phyloP scores from a whole-genome alignment of 306 rosid species.

The Purshia tridentata region DNA sequence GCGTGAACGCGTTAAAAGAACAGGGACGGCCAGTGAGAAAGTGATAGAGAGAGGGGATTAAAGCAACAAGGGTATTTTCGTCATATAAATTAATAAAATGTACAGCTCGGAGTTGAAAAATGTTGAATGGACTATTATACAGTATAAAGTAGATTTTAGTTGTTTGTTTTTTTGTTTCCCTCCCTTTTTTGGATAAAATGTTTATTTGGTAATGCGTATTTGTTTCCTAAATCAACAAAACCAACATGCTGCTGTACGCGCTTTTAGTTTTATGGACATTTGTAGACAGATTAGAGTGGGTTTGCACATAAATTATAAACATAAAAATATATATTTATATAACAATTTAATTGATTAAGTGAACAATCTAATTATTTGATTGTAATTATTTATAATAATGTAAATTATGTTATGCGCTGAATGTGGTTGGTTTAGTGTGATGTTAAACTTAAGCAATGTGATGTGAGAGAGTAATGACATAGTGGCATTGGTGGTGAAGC shows the following conservation, averaged over 20 bases:
- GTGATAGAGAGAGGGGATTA: slow-evolving; percentile 5
- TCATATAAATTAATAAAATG: neutral
- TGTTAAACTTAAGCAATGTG: neutral
- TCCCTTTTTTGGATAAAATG: no score
- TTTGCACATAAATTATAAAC: no score
- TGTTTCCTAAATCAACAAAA: neutral
- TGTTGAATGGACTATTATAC: neutral
- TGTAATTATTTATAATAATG: neutral
- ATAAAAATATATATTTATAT: no score
- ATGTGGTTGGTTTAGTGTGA: neutral
- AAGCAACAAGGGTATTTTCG: neutral
- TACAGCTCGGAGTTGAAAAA: neutral
- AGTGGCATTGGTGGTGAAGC: neutral
- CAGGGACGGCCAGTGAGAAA: slow-evolving; percentile 29
- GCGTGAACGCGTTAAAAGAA: slow-evolving; percentile 66
- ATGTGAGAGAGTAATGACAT: neutral
- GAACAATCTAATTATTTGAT: no score
- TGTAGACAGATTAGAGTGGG: no score
- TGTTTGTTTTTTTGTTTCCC: neutral
- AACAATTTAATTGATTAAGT: no score
- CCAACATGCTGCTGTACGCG: neutral
- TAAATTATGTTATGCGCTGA: neutral
- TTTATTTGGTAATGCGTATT: neutral
- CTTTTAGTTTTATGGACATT: neutral
- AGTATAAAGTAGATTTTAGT: neutral